phyloP scores from a whole-genome alignment of 2,329 filamentous ascomycete genomes.

The Ascochyta lentis region DNA sequence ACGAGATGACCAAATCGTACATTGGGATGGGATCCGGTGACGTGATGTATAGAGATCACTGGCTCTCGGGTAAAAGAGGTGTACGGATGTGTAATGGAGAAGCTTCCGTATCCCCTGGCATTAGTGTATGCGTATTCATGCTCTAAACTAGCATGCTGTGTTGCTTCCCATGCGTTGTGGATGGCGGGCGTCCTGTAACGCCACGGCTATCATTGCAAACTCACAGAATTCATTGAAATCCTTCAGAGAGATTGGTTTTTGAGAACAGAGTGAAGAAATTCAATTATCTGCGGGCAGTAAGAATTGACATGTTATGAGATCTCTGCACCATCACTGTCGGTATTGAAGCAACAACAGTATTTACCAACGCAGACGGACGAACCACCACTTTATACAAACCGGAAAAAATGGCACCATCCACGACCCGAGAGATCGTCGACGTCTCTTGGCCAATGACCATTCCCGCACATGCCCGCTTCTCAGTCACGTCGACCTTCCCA shows the following conservation, averaged over 20 bases:
- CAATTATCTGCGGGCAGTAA: too few relatives aligned
- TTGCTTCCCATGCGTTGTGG: too few relatives aligned
- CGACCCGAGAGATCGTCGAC: neutral
- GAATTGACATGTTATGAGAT: neutral
- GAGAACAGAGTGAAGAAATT: too few relatives aligned
- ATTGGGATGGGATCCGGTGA: neutral
- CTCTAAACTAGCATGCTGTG: too few relatives aligned
- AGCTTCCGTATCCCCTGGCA: too few relatives aligned
- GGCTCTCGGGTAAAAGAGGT: neutral
- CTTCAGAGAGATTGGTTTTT: too few relatives aligned
- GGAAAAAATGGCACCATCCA: neutral
- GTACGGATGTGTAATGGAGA: too few relatives aligned
- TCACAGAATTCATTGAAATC: too few relatives aligned
- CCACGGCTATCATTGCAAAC: too few relatives aligned
- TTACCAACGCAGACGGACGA: neutral
- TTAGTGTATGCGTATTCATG: too few relatives aligned
- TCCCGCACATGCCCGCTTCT: neutral
- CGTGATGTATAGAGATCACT: neutral
- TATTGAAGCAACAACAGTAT: neutral
- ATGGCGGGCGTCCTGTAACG: too few relatives aligned
- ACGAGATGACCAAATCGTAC: neutral
- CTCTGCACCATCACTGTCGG: neutral
- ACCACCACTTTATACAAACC: neutral
- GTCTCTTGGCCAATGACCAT: neutral
- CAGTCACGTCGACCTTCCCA: neutral